Evolutionary conservation across 2,329 filamentous ascomycete genomes (phyloP), one percentile per base, ranked within the genome.

Genomic region (Nemania diffusa): DNA sequence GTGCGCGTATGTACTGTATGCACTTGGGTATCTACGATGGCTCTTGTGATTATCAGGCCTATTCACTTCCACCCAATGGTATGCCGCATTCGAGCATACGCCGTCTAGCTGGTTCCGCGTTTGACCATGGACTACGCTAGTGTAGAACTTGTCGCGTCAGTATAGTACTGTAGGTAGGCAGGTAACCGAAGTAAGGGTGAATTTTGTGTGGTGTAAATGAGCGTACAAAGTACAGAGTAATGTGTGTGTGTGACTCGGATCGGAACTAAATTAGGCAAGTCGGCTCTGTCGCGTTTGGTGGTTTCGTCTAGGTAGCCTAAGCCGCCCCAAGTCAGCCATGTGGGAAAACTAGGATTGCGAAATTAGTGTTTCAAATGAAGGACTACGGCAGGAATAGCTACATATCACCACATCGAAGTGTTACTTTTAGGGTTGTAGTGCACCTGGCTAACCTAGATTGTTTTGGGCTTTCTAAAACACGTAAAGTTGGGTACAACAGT

Each of bases 251-350:
- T 63, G 59, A 69, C 61, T 69, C 69, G 68, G 70, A 59, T 67
- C 64, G 70, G 64, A 71, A 60, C 73, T 71, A 63, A 69, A 75
- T 74, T 73, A 73, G 74, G 74, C 71, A 76, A 76, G 70, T 75
- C 69, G 73, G 64, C 68, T 68, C 72, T 62, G 65, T 75, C 69
- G 69, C 68, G 69, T 71, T 67, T 70, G 71, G 73, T 73, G 70
- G 73, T 74, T 74, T 75, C 73, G 72, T 74, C 72, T 74, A 71
- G 72, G 73, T n/a, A n/a, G n/a, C n/a, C 72, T 74, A 72, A 66
- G 63, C 65, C 53, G 27, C 50, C 52, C 51, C 61, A 65, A 60
- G 62, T 59, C 60, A 65, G 67, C 68, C 68, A 72, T 72, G 68
- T 70, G 70, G 65, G 58, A 72, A 72, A 70, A 68, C 71, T 66